Percentiles rank a stretch among this genome's conserved stretches.
These are phyloP conservation scores for Fusarium armeniacum DNA, from an alignment of 2,329 filamentous ascomycete species.

Conservation along the genomic window DNA sequence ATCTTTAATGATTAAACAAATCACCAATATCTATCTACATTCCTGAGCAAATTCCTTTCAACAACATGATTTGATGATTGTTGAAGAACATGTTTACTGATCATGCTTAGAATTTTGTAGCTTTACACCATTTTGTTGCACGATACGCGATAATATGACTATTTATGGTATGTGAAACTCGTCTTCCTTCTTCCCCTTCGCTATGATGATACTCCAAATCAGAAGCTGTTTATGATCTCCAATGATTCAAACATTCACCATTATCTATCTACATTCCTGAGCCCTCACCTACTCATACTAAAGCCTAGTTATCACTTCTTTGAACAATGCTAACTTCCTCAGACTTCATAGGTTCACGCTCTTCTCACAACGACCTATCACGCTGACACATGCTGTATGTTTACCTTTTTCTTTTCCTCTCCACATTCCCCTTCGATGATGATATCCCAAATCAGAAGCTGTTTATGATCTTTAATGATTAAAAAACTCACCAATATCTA, in stretches of 20 bases:
- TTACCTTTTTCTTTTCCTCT: background rate
- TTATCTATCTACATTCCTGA: constrained; percentile 39
- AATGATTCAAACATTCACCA: constrained; percentile 57
- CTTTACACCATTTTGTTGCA: background rate
- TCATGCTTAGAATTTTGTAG: constrained; percentile 3
- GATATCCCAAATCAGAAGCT: constrained; percentile 61
- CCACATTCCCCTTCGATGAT: constrained; percentile 53
- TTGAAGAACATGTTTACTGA: constrained; percentile 17
- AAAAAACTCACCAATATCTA: constrained; percentile 53
- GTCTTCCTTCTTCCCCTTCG: constrained; percentile 22
- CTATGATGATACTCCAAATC: constrained; percentile 56
- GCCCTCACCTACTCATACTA: background rate
- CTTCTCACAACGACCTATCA: background rate
- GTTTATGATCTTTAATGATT: constrained; percentile 63
- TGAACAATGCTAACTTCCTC: background rate
- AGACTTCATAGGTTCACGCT: background rate
- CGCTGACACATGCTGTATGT: constrained; percentile 1
- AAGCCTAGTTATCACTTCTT: background rate
- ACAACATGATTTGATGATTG: background rate
- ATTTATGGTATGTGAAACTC: constrained; percentile 43
- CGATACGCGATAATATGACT: background rate
- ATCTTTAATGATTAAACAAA: constrained; percentile 42
- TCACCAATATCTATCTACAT: constrained; percentile 51
- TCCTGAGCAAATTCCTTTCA: constrained; percentile 24
- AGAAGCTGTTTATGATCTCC: constrained; percentile 58